Base-by-base conservation (phyloP, 371 early-diverging fungal genomes). In the Mortierella sp. region DNA sequence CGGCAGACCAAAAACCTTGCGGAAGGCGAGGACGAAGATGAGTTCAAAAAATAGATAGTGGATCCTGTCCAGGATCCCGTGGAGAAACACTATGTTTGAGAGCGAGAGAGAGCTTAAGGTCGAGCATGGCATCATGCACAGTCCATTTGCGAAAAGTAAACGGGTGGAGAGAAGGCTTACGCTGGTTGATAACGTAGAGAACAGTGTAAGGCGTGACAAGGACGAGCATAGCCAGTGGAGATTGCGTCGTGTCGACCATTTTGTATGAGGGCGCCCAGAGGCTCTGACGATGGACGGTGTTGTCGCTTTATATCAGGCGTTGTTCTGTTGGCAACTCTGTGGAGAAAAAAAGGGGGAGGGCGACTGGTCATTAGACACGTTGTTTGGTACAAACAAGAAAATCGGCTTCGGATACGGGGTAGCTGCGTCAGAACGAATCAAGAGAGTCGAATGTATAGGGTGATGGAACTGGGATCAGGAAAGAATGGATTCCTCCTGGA, bases 1-100 rank as follows among this genome's bases (percentile, higher is more conserved):
- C 21, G 73, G 70, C 44, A 66, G 39, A 15, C 73, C 64, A 64
- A 60, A 64, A 44, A 73, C 42, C 23, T 63, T 65, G 17, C 82
- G 73, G 32, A 82, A 61, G 44, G 79, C 54, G 12, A 69, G 50
- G n/a, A 80, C 56, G 46, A 83, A 76, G 27, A 84, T 60, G 26
- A 83, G 70, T 60, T 84, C 83, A 50, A 84, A 79, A 42, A 84
- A 76, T 19, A 72, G 59, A 46, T 81, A 83, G 46, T 84, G 84
- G 34, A 84, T 57, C 30, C 72, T 72, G 69, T 84, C 84, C 37
- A 84, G 63, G 21, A 64, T 34, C 3, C 71, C 71, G 39, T 71
- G 58, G 7, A 71, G 56, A 39, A 71, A 59, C 23, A 71, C 71
- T 71, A 55, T 23, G 2, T 21, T 26, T 12, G 26, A 3, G 11